phyloP scores from a whole-genome alignment of 805 yeast genomes.

The Wickerhamiella siamensis region DNA sequence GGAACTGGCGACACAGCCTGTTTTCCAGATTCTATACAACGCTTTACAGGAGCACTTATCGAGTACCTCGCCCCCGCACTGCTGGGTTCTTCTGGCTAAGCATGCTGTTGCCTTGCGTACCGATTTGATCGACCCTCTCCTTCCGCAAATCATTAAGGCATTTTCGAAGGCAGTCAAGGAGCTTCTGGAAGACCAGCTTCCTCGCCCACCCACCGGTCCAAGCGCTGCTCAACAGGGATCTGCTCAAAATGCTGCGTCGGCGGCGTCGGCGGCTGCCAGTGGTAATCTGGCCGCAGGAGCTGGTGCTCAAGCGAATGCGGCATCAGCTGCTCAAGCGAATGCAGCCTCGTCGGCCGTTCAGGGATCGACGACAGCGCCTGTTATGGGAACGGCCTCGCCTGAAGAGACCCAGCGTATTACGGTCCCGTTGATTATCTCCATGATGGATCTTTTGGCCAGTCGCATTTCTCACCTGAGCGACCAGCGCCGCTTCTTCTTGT shows the following conservation, averaged over 20 bases:
- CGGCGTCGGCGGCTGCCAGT: slow-evolving; percentile 13
- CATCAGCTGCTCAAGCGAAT: slow-evolving; percentile 19
- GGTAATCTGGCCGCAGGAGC: slow-evolving; percentile 16
- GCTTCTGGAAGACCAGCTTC: slow-evolving; percentile 3
- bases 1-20: slow-evolving; percentile 17
- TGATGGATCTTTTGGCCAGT: slow-evolving; percentile 60
- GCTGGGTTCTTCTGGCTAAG: slow-evolving; percentile 54
- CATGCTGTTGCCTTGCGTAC: slow-evolving; percentile 67
- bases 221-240: background rate
- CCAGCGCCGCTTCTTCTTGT: slow-evolving; percentile 76
- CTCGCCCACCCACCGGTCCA: background rate
- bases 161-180: slow-evolving; percentile 31
- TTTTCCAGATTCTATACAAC: slow-evolving; percentile 3
- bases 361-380: background rate
- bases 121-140: slow-evolving; percentile 52
- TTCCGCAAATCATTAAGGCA: slow-evolving; percentile 70
- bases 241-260: slow-evolving; percentile 4
- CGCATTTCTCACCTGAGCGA: slow-evolving; percentile 84
- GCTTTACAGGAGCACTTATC: slow-evolving; percentile 67
- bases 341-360: slow-evolving; percentile 15
- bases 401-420: slow-evolving; percentile 1
- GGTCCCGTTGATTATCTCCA: slow-evolving; percentile 44
- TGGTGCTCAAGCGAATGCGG: slow-evolving; percentile 6
- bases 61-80: slow-evolving; percentile 63
- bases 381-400: background rate